These are phyloP conservation scores for Phaeosphaeria sp. DNA, from an alignment of 2,329 filamentous ascomycete species.

Conservation along the genomic window DNA sequence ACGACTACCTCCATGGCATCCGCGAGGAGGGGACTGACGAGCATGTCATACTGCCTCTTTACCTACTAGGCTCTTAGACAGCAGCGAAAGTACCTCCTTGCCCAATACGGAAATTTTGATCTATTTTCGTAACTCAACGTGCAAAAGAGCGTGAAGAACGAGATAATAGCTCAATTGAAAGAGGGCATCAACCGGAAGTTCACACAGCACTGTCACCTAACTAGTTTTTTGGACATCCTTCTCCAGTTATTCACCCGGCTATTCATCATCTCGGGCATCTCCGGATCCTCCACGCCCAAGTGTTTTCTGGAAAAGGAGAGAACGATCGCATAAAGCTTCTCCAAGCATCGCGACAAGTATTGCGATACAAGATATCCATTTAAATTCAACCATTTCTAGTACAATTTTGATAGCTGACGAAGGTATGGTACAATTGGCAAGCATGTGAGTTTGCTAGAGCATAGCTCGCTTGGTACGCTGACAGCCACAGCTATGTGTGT, in stretches of 20 bases:
- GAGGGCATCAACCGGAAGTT: slow-evolving; percentile 44
- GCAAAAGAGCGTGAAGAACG: slow-evolving; percentile 8
- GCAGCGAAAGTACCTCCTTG: slow-evolving; percentile 28
- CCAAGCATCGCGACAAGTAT: not conserved
- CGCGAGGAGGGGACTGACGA: slow-evolving; percentile 36
- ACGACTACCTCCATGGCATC: slow-evolving; percentile 44
- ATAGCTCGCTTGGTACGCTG: not conserved
- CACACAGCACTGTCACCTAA: slow-evolving; percentile 34
- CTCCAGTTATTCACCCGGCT: not conserved
- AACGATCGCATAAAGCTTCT: not conserved
- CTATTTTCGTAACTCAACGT: slow-evolving; percentile 8
- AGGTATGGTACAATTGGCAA: not conserved
- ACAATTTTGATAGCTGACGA: not conserved
- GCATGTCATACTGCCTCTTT: slow-evolving; percentile 53
- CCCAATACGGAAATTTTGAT: not conserved
- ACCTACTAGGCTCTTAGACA: slow-evolving; percentile 43
- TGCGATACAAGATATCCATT: not conserved
- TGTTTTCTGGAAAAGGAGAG: not conserved
- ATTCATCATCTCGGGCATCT: not conserved
- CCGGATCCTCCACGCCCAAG: not conserved
- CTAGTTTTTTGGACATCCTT: slow-evolving; percentile 9
- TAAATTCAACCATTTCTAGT: not conserved
- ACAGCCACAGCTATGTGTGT: not conserved
- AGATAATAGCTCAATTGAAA: slow-evolving; percentile 46
- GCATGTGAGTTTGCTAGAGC: not conserved